A percentile compares a stretch with the other conserved stretches of the same genome.
These are phyloP conservation scores for Torulaspora delbrueckii DNA, from an alignment of 805 yeast genomes.

Conservation along the genomic window DNA sequence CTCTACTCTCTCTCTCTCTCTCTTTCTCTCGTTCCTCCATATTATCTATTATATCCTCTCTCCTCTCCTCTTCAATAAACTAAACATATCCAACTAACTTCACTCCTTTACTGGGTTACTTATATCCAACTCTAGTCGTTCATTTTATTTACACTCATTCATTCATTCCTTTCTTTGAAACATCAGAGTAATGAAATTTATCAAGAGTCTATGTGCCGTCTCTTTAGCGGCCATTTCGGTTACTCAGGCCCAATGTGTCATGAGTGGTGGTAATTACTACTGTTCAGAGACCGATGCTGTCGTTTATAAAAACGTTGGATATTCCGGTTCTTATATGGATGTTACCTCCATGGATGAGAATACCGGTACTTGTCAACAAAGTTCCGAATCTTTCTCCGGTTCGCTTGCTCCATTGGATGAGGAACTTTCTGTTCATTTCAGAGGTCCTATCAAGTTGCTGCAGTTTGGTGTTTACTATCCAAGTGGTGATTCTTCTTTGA, in stretches of 20 bases:
- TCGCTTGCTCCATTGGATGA: constrained; percentile 60
- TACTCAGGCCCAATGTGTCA: constrained; percentile 41
- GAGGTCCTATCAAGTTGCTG: constrained; percentile 64
- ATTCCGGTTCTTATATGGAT: constrained; percentile 74
- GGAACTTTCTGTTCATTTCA: constrained; percentile 69
- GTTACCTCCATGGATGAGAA: constrained; percentile 73
- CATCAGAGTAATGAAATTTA: constrained; percentile 16
- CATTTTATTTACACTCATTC: constrained; percentile 14
- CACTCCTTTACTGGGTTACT: neutral
- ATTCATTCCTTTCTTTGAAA: constrained; percentile 3
- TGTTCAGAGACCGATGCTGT: constrained; percentile 68
- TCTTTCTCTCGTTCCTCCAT: neutral
- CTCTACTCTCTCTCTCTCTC: too few relatives aligned
- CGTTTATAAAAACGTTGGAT: constrained; percentile 69
- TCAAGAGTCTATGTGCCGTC: constrained; percentile 24
- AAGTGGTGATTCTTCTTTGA: constrained; percentile 41
- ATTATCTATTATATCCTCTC: neutral
- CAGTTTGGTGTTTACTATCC: constrained; percentile 87
- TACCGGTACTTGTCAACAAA: constrained; percentile 66
- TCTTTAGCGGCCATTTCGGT: constrained; percentile 28
- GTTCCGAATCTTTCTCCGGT: constrained; percentile 54
- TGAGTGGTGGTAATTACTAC: constrained; percentile 73
- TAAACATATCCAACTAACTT: neutral
- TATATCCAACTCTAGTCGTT: constrained; percentile 29
- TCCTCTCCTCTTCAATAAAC: too few relatives aligned